Evolutionary conservation across 2,329 filamentous ascomycete genomes (phyloP), one percentile per base, ranked within the genome.

Genomic region (Epichloe hybrida): DNA sequence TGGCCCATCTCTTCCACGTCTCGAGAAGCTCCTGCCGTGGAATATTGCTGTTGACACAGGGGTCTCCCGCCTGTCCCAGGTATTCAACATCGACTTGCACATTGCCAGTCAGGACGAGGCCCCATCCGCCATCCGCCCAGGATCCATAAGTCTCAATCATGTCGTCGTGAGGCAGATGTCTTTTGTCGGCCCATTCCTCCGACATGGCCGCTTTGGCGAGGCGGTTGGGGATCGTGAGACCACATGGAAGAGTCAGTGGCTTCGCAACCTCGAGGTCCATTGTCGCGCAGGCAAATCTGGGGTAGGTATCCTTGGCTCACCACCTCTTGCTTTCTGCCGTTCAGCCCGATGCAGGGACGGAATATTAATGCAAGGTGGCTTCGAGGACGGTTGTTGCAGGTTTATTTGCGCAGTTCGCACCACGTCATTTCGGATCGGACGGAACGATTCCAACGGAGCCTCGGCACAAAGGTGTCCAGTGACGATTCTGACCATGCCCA

Each of bases 41-140:
- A 11, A 67, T 56, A 3, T 55, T 53, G 4, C 61, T 58, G 17
- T 67, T 62, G 50, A 69, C 56, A n/a, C 61, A 60, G 1, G 64
- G 51, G 52, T 75, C 72, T 1, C 53, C 40, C 0, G 64, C 57
- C 0, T 47, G 50, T 11, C 70, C 71, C 0, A 71, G 63, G 50
- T 71, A 66, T 0, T 52, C 52, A 0, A 59, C 54, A 40, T 74
- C 68, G 3, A 76, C 63, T 38, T 70, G 64, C 1, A 76, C 70
- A 50, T 75, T 74, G 52, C 73, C 72, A 0, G 75, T 76, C n/a
- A 77, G 49, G 12, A 78, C 55, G 55, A 76, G 59, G 1, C 75
- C 76, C 73, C 74, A 78, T n/a, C 68, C 70, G 3, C 74, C 74
- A 8, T 71, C 62, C 0, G 72, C 71, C 79, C 79, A 83, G 55